phyloP scores from a whole-genome alignment of 1,284 basidiomycete genomes.

The Ustilago vetiveriae region DNA sequence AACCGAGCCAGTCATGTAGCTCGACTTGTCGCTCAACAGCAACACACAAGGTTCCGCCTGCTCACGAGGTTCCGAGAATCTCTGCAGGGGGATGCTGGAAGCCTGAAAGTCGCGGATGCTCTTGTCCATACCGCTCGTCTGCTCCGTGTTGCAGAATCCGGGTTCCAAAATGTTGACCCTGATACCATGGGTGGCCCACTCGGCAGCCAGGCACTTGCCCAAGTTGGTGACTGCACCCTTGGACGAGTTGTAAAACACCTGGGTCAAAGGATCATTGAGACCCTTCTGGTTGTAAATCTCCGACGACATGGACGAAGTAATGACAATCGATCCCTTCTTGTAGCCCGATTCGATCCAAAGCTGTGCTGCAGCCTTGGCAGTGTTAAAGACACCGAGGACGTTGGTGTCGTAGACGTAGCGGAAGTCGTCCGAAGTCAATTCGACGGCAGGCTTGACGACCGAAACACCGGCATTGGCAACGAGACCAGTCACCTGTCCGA shows the following conservation, averaged over 20 bases:
- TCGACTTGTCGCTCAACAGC: slow-evolving; percentile 63
- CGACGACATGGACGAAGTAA: slow-evolving; percentile 66
- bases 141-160: slow-evolving; percentile 67
- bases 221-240: slow-evolving; percentile 67
- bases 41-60: slow-evolving; percentile 64
- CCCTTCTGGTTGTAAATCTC: slow-evolving; percentile 67
- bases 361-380: slow-evolving; percentile 63
- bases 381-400: slow-evolving; percentile 67
- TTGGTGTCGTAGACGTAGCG: slow-evolving; percentile 66
- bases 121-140: slow-evolving; percentile 66
- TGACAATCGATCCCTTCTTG: slow-evolving; percentile 66
- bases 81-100: slow-evolving; percentile 59
- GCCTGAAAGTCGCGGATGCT: slow-evolving; percentile 66
- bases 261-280: slow-evolving; percentile 62
- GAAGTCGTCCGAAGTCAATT: slow-evolving; percentile 65
- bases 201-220: slow-evolving; percentile 66
- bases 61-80: slow-evolving; percentile 66
- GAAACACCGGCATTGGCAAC: slow-evolving; percentile 66
- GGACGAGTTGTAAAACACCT: slow-evolving; percentile 67
- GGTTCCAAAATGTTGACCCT: slow-evolving; percentile 66
- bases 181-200: slow-evolving; percentile 65
- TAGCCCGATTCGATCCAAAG: slow-evolving; percentile 65
- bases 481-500: slow-evolving; percentile 63
- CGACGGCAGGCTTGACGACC: slow-evolving; percentile 66
- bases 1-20: slow-evolving; percentile 61